Evolutionary conservation across 164 flowering plant species (phyloP).

Genomic region (Annona cherimola): DNA sequence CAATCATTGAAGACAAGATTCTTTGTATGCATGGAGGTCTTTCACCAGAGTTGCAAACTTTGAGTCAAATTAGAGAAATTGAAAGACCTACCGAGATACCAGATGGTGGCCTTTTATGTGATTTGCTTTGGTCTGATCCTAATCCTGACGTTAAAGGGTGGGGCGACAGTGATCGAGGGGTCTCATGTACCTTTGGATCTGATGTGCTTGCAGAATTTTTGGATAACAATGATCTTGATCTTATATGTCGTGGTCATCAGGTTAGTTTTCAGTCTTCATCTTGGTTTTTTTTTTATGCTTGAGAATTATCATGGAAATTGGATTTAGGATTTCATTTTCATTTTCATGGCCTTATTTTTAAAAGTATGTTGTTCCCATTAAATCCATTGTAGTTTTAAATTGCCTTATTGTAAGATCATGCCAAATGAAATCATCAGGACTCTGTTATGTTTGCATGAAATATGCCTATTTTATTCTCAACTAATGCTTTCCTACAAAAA

Average conservation of each 20-base stretch:
- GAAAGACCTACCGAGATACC: constrained; percentile 47
- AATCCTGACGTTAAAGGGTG: constrained; percentile 35
- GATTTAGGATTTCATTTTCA: not conserved
- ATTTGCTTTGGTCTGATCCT: constrained; percentile 57
- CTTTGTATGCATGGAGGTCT: constrained; percentile 57
- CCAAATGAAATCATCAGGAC: not conserved
- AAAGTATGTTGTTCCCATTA: too few relatives aligned
- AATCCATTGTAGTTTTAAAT: too few relatives aligned
- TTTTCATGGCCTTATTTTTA: not conserved
- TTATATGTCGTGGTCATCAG: constrained; percentile 56
- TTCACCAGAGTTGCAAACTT: constrained; percentile 36
- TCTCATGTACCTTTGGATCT: constrained; percentile 47
- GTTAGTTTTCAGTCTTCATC: constrained; percentile 21
- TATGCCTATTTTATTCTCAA: too few relatives aligned
- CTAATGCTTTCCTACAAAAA: not conserved
- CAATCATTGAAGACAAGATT: constrained; percentile 41
- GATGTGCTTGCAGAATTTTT: constrained; percentile 41
- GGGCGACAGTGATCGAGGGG: constrained; percentile 46
- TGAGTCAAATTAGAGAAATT: constrained; percentile 35
- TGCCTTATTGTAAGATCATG: not conserved
- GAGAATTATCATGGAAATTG: too few relatives aligned
- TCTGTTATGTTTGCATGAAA: too few relatives aligned
- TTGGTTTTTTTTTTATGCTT: too few relatives aligned
- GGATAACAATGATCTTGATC: constrained; percentile 41
- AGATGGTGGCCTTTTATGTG: constrained; percentile 46